Evolutionary conservation across 805 yeast genomes (phyloP).

Genomic region (Zygotorulaspora sp.): DNA sequence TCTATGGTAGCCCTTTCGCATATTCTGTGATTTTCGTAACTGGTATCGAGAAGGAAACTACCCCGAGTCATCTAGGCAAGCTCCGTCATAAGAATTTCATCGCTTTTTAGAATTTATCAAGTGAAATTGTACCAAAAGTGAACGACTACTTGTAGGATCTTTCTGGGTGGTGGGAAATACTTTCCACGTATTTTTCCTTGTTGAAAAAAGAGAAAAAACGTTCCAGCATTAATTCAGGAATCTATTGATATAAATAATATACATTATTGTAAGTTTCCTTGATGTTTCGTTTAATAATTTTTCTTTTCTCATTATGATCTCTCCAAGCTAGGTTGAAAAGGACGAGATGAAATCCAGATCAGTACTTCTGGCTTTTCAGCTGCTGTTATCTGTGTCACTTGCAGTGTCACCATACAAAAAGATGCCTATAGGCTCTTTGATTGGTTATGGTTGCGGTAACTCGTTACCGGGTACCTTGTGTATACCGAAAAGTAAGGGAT

Average conservation of each 20-base stretch:
- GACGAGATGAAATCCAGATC: neutral
- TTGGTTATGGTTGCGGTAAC: constrained; percentile 2
- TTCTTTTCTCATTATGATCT: neutral
- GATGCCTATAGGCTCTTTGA: neutral
- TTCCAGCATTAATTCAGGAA: neutral
- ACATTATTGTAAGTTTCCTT: no score
- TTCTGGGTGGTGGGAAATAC: no score
- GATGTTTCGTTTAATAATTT: neutral
- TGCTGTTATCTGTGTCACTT: neutral
- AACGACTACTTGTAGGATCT: no score
- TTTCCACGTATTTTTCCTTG: no score
- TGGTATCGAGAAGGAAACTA: no score
- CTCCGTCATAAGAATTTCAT: no score
- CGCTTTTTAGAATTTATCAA: no score
- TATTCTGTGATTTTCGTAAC: no score
- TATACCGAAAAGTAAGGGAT: neutral
- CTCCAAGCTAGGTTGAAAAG: neutral
- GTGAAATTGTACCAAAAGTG: no score
- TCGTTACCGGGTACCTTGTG: neutral
- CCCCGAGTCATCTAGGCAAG: no score
- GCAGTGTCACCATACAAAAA: constrained; percentile 1
- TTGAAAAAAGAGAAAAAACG: neutral
- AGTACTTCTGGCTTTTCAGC: neutral
- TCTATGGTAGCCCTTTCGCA: no score
- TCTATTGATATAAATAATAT: neutral